A percentile compares a stretch with the other conserved stretches of the same genome.
Conservation (phyloP, 495 filamentous ascomycete genomes). For the Lasiosphaeria hispida region DNA sequence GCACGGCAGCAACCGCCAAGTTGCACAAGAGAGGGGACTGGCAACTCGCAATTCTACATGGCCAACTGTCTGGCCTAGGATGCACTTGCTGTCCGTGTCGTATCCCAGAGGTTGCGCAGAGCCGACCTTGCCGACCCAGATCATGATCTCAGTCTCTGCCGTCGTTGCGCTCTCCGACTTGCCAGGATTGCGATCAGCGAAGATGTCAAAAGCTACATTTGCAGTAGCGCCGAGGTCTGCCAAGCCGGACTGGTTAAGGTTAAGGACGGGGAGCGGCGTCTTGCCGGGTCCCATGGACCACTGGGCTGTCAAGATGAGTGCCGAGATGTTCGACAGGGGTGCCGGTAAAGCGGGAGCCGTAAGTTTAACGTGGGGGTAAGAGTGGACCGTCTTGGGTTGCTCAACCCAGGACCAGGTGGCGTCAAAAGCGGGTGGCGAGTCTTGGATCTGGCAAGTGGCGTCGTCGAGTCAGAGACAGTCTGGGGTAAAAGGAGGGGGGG, state of each 20-base stretch:
- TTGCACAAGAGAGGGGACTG: not conserved
- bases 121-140: slow-evolving; percentile 30
- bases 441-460: slow-evolving; percentile 20
- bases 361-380: slow-evolving; percentile 36
- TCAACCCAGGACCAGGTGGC: slow-evolving; percentile 30
- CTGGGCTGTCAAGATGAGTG: slow-evolving; percentile 22
- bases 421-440: slow-evolving; percentile 31
- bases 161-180: slow-evolving; percentile 19
- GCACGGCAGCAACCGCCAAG: not conserved
- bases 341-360: slow-evolving; percentile 19
- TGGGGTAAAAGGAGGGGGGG: too few relatives aligned
- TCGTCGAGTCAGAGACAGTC: slow-evolving; percentile 10
- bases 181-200: slow-evolving; percentile 25
- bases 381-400: slow-evolving; percentile 25
- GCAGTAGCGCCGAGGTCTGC: slow-evolving; percentile 16
- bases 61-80: slow-evolving; percentile 10
- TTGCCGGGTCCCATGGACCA: slow-evolving; percentile 35
- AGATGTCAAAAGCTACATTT: slow-evolving; percentile 35
- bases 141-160: slow-evolving; percentile 34
- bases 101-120: slow-evolving; percentile 25
- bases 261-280: slow-evolving; percentile 14
- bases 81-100: slow-evolving; percentile 6
- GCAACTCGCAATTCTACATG: slow-evolving; percentile 25
- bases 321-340: slow-evolving; percentile 31
- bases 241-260: slow-evolving; percentile 21